Conservation (phyloP, 2,329 filamentous ascomycete species). For the Verticillium albo-atrum region DNA sequence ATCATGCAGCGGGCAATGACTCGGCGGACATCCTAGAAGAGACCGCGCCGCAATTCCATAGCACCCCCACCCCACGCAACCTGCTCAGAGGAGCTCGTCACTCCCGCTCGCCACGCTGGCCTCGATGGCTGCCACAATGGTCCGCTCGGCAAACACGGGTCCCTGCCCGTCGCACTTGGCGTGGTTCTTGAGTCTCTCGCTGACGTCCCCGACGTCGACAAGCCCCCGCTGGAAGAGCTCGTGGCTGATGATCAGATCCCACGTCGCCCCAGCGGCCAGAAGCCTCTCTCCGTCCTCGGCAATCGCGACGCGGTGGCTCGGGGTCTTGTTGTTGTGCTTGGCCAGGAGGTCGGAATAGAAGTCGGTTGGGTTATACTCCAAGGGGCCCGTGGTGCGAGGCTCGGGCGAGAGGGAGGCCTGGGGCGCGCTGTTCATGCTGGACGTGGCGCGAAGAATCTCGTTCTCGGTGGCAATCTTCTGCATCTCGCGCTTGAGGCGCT, state of each 20-base stretch:
- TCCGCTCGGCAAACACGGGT: constrained; percentile 78
- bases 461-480: constrained; percentile 86
- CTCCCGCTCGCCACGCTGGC: constrained; percentile 71
- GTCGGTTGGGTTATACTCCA: constrained; percentile 68
- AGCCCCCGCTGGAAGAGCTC: constrained; percentile 70
- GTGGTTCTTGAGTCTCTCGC: constrained; percentile 68
- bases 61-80: too few species aligned
- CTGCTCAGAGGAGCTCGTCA: constrained; percentile 60
- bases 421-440: constrained; percentile 33
- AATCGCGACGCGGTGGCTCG: constrained; percentile 64
- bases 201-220: constrained; percentile 78
- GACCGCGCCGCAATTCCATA: too few species aligned
- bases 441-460: constrained; percentile 83
- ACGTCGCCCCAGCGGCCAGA: constrained; percentile 73
- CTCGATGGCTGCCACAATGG: constrained; percentile 70
- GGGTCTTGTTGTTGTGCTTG: constrained; percentile 57
- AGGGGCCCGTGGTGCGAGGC: constrained; percentile 58
- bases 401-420: constrained; percentile 33
- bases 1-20: too few species aligned
- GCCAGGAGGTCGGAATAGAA: constrained; percentile 63
- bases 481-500: constrained; percentile 77
- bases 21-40: too few species aligned
- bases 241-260: constrained; percentile 85
- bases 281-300: constrained; percentile 64
- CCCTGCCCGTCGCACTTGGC: constrained; percentile 84